Evolutionary conservation across 805 yeast species (phyloP).

Genomic region (Komagataella populi): DNA sequence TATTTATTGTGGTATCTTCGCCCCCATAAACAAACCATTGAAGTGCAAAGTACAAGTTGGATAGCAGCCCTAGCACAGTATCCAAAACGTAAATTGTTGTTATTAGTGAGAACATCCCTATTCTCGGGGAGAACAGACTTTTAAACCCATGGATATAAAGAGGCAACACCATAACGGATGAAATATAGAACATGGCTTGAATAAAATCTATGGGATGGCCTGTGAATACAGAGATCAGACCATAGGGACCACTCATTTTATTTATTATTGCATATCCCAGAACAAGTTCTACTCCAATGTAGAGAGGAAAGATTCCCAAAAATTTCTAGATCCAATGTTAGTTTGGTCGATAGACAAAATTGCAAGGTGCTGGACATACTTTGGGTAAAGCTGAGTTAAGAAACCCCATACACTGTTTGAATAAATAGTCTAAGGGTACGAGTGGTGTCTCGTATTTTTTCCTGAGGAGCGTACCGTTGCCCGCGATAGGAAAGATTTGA

Average conservation of each 20-base stretch:
- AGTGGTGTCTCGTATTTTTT: background rate
- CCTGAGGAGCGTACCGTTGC: conserved; percentile 4
- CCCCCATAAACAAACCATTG: conserved; percentile 44
- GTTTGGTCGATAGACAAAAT: background rate
- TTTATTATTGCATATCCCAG: conserved; percentile 68
- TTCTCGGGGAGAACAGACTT: conserved; percentile 36
- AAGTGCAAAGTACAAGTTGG: conserved; percentile 60
- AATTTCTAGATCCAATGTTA: conserved; percentile 29
- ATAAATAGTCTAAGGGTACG: background rate
- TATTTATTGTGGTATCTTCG: background rate
- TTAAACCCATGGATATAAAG: conserved; percentile 48
- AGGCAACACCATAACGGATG: conserved; percentile 50
- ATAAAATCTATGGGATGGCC: conserved; percentile 75
- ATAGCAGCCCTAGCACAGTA: conserved; percentile 50
- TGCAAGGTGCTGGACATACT: background rate
- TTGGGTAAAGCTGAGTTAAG: background rate
- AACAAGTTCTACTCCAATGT: conserved; percentile 75
- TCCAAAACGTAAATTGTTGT: conserved; percentile 54
- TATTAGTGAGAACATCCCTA: conserved; percentile 49
- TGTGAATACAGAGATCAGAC: conserved; percentile 73
- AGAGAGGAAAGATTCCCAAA: conserved; percentile 62
- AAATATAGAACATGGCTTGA: conserved; percentile 70
- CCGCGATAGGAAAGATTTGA: conserved; percentile 7
- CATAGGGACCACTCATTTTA: conserved; percentile 83
- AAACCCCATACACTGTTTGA: background rate